Base-by-base conservation (phyloP, 1,284 basidiomycete genomes). In the Ceratobasidium sp. region DNA sequence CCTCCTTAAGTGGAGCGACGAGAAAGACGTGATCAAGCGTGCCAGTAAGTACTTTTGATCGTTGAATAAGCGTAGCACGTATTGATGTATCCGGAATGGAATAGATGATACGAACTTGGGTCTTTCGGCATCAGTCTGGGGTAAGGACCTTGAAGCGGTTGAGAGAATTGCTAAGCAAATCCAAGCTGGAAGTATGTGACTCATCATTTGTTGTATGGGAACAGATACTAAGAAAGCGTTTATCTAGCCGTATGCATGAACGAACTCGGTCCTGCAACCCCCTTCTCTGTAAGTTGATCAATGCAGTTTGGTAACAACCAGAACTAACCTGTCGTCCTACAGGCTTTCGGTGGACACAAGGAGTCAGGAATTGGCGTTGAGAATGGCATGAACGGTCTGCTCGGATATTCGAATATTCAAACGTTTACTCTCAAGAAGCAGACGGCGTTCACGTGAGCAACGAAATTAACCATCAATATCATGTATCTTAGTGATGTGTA, bases 131-230 rank as follows among this genome's bases (percentile, higher is more conserved):
- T 71, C 69, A 1, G 56, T 71, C 2, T 71, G 69, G 69, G 69
- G 69, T 23, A 59, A 71, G 69, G 69, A 71, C 23, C 46, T 71
- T 15, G 69, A 71, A 0, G 38, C 56, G 1, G 38, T 71, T 20
- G 69, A 71, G 69, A 57, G 69, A 15, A 71, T 71, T 48, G 69
- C 69, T 9, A 28, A 46, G 69, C 69, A 71, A 38, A 71, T 71
- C 28, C 69, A 68, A 17, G 66, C 66, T n/a, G 66, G 66, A 17
- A 68, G 66, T 68, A 42, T 20, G 66, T 68, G 15, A n/a, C 26
- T 20, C 6, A 26, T 56, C 20, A 12, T 5, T 54, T 23, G 12
- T 9, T 12, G n/a, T 28, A 23, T 56, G 3, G 26, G 12, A 56
- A 23, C 5, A n/a, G 20, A 23, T n/a, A 23, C 54, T 56, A 56